Base-by-base conservation (phyloP, 2,329 filamentous ascomycete species). In the Cladosporium halotolerans region DNA sequence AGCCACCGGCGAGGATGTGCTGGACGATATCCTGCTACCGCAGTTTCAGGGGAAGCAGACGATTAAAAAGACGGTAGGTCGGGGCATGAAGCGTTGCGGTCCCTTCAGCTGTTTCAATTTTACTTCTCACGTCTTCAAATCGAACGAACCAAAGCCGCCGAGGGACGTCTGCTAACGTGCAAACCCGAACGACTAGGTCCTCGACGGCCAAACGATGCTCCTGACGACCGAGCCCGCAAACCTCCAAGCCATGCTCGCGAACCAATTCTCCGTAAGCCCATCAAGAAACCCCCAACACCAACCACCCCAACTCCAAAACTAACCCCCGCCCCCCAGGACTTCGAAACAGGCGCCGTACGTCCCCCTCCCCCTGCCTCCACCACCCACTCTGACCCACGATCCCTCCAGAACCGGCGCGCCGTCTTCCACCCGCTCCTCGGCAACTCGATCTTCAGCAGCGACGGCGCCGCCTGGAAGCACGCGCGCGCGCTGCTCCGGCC, bases 181-280 rank as follows among this genome's bases (percentile, higher is more conserved):
- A 2, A 4, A 3, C 23, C 23, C 23, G 23, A 28, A 5, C 45
- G 19, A 54, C 23, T 28, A 42, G 44, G 42, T 44, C n/a, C 31
- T 58, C 10, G 57, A 61, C 31, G 56, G 60, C 3, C 49, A 34
- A 9, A 38, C 14, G 9, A 46, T 54, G n/a, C 42, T 60, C 18
- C 28, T 54, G 9, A 64, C 68, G 8, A 65, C 60, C 47, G 79
- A 82, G 19, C 66, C 65, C 9, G 72, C 73, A 10, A 83, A 83
- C 57, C 69, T 83, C 47, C 78, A 81, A 58, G 73, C 79, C 19
- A 63, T 72, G 2, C 71, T 83, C 1, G 75, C 78, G 0, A 72
- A 72, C 0, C 73, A 76, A 16, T 81, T 80, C 55, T 63, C 71
- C 43, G 55, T 54, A 72, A 68, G 62, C 65, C 59, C 18, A 57